Percentiles rank a stretch among this genome's conserved stretches.
Conservation (phyloP, 352 stramenopile genomes). For the Aphanomyces astaci region DNA sequence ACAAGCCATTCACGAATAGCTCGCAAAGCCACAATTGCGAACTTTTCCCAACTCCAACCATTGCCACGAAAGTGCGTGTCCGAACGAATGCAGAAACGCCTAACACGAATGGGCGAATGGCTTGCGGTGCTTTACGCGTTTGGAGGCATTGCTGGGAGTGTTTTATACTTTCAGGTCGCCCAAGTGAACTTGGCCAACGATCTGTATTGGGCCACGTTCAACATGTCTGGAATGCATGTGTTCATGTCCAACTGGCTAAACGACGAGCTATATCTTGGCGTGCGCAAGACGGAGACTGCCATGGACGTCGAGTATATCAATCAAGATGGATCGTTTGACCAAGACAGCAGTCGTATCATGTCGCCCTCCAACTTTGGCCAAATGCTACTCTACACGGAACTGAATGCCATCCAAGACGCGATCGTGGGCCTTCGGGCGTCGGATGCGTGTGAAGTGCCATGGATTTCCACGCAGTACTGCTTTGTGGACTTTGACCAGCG, state of each 20-base stretch:
- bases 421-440: background rate
- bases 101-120: background rate
- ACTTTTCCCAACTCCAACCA: background rate
- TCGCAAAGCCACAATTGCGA: background rate
- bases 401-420: background rate
- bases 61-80: too few species aligned
- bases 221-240: background rate
- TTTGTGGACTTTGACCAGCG: constrained; percentile 4
- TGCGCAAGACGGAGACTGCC: background rate
- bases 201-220: background rate
- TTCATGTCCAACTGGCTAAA: background rate
- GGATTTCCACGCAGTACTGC: constrained; percentile 20
- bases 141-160: background rate
- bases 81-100: too few species aligned
- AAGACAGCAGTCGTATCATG: background rate
- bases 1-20: background rate
- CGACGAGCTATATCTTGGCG: background rate
- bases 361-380: background rate
- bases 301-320: background rate
- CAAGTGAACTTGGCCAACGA: constrained; percentile 10
- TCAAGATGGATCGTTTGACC: background rate
- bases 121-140: background rate
- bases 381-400: background rate
- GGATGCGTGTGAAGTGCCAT: constrained; percentile 1
- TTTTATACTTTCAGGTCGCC: background rate